Percentiles rank a stretch among this genome's conserved stretches.
phyloP scores from a whole-genome alignment of 768 basidiomycete genomes.

The Gymnopilus dilepis region DNA sequence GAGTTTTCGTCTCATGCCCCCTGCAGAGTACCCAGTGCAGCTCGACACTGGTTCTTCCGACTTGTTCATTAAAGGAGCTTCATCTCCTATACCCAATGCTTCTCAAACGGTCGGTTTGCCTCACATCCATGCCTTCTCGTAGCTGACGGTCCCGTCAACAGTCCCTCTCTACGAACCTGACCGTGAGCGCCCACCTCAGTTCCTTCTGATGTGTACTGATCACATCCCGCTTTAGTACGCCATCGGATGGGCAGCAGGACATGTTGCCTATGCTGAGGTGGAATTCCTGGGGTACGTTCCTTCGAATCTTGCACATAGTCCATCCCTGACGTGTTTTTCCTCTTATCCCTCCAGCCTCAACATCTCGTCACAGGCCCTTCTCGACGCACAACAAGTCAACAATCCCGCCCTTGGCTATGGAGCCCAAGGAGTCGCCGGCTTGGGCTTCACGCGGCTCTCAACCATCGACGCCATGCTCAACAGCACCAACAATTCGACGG shows the following conservation, averaged over 20 bases:
- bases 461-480: constrained; percentile 69
- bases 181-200: constrained; percentile 46
- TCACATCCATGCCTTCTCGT: constrained; percentile 2
- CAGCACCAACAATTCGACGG: constrained; percentile 58
- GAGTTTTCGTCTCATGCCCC: constrained; percentile 9
- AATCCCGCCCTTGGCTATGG: constrained; percentile 80
- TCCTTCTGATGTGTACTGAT: background rate
- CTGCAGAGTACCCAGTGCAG: constrained; percentile 71
- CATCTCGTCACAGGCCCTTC: constrained; percentile 60
- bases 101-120: constrained; percentile 51
- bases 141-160: constrained; percentile 16
- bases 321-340: background rate
- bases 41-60: constrained; percentile 88
- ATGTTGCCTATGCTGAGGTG: constrained; percentile 63
- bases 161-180: constrained; percentile 57
- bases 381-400: constrained; percentile 65
- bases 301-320: background rate
- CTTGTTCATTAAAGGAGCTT: constrained; percentile 67
- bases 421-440: constrained; percentile 72
- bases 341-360: constrained; percentile 60
- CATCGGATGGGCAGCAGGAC: constrained; percentile 78
- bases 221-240: constrained; percentile 61
- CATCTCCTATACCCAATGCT: constrained; percentile 52
- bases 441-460: constrained; percentile 82
- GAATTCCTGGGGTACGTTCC: constrained; percentile 70